Base-by-base conservation (phyloP, 495 filamentous ascomycete species). In the Penicillium fimorum region DNA sequence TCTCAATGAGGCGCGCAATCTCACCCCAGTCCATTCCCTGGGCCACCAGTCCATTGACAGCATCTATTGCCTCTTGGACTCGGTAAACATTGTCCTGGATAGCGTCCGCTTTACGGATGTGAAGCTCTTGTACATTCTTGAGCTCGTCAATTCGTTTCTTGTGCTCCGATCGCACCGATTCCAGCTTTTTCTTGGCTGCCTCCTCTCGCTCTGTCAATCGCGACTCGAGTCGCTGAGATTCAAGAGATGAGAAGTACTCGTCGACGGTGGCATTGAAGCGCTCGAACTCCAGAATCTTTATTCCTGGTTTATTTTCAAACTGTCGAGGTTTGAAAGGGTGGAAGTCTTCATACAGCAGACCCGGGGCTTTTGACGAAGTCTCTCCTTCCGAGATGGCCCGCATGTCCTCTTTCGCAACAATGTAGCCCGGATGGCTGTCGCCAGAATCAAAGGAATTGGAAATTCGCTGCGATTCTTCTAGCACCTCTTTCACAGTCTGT, bases 21-120 rank as follows among this genome's bases (percentile, higher is more conserved):
- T 96, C 88, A 10, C 87, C 84, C 94, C 94, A 98, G 61, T 97
- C 94, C 93, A 97, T 96, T 7, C 91, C 92, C 64, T 97, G 91
- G 8, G 83, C 83, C 37, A 97, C 82, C 15, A 98, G 74, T 0
- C 88, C 89, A 64, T 96, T 97, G 17, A 98, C 84, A 5, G 92
- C 91, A 59, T 88, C 87, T 70, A 90, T 93, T 5, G 91, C 91
- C 70, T 97, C 94, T 68, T 94, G 86, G 0, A 97, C 91, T 27
- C 91, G 81, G 62, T 93, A 87, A 0, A 89, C 70, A 63, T 98
- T 97, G 43, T 91, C 89, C 63, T 96, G 82, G 40, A 98, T 92
- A 4, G 94, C 90, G 48, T 82, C 84, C 12, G 92, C 94, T 68
- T 97, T 97, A 48, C 90, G 86, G 18, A 92, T 77, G 69, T 97